Percentiles rank a stretch among this genome's conserved stretches.
Evolutionary conservation across 805 yeast species (phyloP).

Genomic region (Kluyveromyces lactis): DNA sequence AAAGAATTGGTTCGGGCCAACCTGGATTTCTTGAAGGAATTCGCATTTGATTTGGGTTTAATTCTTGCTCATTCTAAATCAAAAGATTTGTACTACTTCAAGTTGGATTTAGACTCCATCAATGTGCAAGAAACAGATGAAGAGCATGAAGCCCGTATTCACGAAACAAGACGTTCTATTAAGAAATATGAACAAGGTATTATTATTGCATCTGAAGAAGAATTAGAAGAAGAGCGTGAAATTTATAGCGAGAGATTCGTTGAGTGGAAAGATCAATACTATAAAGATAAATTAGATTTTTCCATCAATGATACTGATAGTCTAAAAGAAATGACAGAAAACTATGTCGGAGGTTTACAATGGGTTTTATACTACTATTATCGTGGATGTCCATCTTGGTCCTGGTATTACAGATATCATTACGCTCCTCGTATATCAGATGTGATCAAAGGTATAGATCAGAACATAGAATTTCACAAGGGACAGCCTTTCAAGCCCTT

Average conservation of each 20-base stretch:
- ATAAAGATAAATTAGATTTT: conserved; percentile 70
- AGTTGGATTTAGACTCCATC: conserved; percentile 66
- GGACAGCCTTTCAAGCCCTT: conserved; percentile 86
- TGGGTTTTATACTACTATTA: conserved; percentile 94
- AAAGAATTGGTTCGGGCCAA: conserved; percentile 34
- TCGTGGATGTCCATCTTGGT: conserved; percentile 89
- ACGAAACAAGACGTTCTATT: conserved; percentile 43
- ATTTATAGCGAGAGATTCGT: conserved; percentile 68
- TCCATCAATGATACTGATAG: conserved; percentile 51
- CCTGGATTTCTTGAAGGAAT: conserved; percentile 50
- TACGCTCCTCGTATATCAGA: conserved; percentile 94
- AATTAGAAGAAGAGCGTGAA: conserved; percentile 41
- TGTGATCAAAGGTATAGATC: conserved; percentile 61
- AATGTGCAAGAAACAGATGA: conserved; percentile 60
- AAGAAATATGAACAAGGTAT: conserved; percentile 59
- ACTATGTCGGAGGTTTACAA: conserved; percentile 89
- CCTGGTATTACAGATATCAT: conserved; percentile 86
- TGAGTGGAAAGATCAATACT: conserved; percentile 80
- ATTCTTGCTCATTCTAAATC: conserved; percentile 57
- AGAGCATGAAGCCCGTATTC: conserved; percentile 46
- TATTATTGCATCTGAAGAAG: conserved; percentile 49
- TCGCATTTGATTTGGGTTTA: conserved; percentile 61
- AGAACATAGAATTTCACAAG: conserved; percentile 50
- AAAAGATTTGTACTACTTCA: conserved; percentile 47
- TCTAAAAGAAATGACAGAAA: conserved; percentile 57